Evolutionary conservation across 2,329 filamentous ascomycete genomes (phyloP), one percentile per base, ranked within the genome.

Genomic region (Trichoderma oligosporum): DNA sequence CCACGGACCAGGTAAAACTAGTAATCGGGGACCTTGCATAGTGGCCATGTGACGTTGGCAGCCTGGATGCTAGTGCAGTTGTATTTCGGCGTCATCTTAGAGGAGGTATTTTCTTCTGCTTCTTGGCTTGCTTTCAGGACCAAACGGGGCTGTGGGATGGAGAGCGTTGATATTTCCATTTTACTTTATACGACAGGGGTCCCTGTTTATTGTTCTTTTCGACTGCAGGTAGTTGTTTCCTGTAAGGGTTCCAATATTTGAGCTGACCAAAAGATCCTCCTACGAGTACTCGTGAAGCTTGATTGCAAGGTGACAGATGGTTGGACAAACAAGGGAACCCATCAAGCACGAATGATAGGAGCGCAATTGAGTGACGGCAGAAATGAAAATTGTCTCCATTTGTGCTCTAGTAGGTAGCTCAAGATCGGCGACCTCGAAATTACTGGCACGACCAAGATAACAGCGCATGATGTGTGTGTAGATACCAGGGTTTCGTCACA

Each of bases 41-140:
- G 38, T 53, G n/a, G 38, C 49, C 49, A 53, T 53, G 49, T 53
- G 49, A 53, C 49, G 38, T 44, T 16, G 38, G 29, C 49, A 53
- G 49, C 49, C 49, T 53, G 38, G 49, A 35, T 31, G 38, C 27
- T 25, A 44, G 38, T 29, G 41, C 41, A 45, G 41, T 14, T 22
- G 41, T n/a, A n/a, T 45, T 45, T 9, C 39, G 14, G 49, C 38
- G 31, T 53, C 38, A 44, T 53, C 38, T 16, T 29, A 4, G 4
- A 18, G 38, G 27, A 33, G 18, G 38, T 33, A 12, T n/a, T 22
- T 31, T 29, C 33, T 4, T n/a, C n/a, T n/a, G n/a, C n/a, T n/a
- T 4, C 27, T 18, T 16, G 16, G 16, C 16, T 8, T 11, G 22
- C 12, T 20, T 42, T 11, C n/a, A 9, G 25, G 36, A 41, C 14